phyloP scores from a whole-genome alignment of 805 yeast species.

The Yamadazyma nakazawae region DNA sequence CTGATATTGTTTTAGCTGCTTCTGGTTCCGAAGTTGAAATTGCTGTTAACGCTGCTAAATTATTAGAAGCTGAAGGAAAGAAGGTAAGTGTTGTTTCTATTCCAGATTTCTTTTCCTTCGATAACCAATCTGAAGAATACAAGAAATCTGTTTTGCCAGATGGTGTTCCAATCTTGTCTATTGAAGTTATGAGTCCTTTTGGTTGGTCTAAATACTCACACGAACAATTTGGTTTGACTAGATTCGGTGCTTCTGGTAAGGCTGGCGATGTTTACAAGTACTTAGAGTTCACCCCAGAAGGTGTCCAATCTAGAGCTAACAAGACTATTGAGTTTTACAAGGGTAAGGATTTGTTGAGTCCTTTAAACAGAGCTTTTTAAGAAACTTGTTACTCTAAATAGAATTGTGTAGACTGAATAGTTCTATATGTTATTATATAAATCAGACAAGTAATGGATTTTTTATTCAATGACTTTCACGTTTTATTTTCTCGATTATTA shows the following conservation, averaged over 20 bases:
- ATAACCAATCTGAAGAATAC: conserved; percentile 76
- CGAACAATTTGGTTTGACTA: conserved; percentile 91
- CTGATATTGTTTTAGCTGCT: conserved; percentile 71
- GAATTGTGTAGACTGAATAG: background rate
- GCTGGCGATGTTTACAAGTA: conserved; percentile 74
- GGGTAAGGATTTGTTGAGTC: conserved; percentile 69
- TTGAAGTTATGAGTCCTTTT: conserved; percentile 85
- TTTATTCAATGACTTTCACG: background rate
- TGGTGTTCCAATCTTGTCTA: conserved; percentile 86
- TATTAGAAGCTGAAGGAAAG: conserved; percentile 61
- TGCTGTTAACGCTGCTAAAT: conserved; percentile 77
- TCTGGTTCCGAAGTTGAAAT: conserved; percentile 94
- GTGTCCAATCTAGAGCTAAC: conserved; percentile 80
- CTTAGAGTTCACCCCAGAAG: conserved; percentile 91
- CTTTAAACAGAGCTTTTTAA: conserved; percentile 76
- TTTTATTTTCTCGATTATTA: background rate
- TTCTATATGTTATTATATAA: too few relatives aligned
- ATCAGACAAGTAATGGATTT: background rate
- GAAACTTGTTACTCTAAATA: background rate
- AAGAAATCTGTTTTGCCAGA: conserved; percentile 86
- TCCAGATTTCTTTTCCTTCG: conserved; percentile 91
- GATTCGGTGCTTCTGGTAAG: conserved; percentile 96
- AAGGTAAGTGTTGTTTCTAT: conserved; percentile 82
- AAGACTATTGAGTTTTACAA: conserved; percentile 79
- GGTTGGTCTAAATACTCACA: conserved; percentile 96